Percentiles rank a stretch among this genome's conserved stretches.
phyloP scores from a whole-genome alignment of 768 basidiomycete genomes.

The Auriscalpium microsporum region DNA sequence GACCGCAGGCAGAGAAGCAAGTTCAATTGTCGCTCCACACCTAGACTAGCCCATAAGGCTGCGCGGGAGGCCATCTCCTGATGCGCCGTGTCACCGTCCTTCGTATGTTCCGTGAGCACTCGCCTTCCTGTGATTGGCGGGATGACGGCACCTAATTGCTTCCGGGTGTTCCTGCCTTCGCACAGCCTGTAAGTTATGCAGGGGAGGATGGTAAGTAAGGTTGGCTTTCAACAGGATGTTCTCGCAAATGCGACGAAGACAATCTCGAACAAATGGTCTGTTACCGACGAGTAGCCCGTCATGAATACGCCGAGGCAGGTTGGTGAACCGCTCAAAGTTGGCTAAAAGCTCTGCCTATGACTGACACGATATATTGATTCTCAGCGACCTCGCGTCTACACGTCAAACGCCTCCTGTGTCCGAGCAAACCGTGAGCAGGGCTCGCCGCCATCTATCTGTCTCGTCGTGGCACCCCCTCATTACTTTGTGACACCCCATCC shows the following conservation, averaged over 20 bases:
- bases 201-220: not conserved
- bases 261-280: not conserved
- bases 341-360: no score
- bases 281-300: no score
- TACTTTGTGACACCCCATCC: not conserved
- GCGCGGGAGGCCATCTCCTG: not conserved
- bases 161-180: not conserved
- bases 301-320: no score
- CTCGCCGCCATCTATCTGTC: not conserved
- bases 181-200: not conserved
- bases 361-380: no score
- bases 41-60: not conserved
- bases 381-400: no score
- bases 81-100: not conserved
- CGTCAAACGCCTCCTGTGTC: not conserved
- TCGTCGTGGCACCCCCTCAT: not conserved
- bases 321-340: no score
- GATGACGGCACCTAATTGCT: not conserved
- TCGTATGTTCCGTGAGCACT: not conserved
- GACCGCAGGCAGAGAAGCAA: not conserved
- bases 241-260: not conserved
- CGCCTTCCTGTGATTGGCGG: no score
- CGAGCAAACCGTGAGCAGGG: no score
- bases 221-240: not conserved
- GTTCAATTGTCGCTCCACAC: not conserved